These are phyloP conservation scores for Brasenia schreberi DNA, from an alignment of 164 flowering plant genomes.

Conservation along the genomic window DNA sequence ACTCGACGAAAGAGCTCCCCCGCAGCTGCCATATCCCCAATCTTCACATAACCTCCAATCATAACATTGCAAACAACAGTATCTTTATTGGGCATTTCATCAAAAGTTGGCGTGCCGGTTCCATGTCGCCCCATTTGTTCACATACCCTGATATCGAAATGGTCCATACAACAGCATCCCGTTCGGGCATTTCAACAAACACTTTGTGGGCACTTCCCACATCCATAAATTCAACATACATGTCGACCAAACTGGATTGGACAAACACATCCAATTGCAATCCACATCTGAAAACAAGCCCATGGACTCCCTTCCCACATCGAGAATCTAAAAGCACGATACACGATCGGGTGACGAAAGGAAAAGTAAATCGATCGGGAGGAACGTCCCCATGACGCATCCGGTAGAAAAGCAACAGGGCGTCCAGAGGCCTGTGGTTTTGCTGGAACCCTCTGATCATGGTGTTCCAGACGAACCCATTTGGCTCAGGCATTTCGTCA, in stretches of 20 bases:
- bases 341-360: slow-evolving; percentile 20
- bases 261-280: slow-evolving; percentile 14
- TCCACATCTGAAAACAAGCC: slow-evolving; percentile 11
- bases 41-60: slow-evolving; percentile 65
- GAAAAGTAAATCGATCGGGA: slow-evolving; percentile 19
- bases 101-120: slow-evolving; percentile 16
- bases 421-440: slow-evolving; percentile 12
- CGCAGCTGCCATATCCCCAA: slow-evolving; percentile 31
- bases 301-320: slow-evolving; percentile 16
- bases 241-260: slow-evolving; percentile 17
- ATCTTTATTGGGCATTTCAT: slow-evolving; percentile 14
- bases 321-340: slow-evolving; percentile 6
- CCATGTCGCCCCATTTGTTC: slow-evolving; percentile 11
- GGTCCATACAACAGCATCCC: slow-evolving; percentile 19
- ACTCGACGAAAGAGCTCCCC: slow-evolving; percentile 25
- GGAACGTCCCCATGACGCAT: slow-evolving; percentile 9
- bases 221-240: slow-evolving; percentile 10
- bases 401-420: slow-evolving; percentile 8
- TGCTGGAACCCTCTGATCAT: slow-evolving; percentile 19
- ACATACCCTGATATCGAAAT: slow-evolving; percentile 12
- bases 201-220: slow-evolving; percentile 4
- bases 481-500: slow-evolving; percentile 18
- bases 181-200: slow-evolving; percentile 13
- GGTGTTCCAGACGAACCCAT: slow-evolving; percentile 23
- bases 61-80: slow-evolving; percentile 58